phyloP scores from a whole-genome alignment of 768 basidiomycete species.

The Vararia minispora region DNA sequence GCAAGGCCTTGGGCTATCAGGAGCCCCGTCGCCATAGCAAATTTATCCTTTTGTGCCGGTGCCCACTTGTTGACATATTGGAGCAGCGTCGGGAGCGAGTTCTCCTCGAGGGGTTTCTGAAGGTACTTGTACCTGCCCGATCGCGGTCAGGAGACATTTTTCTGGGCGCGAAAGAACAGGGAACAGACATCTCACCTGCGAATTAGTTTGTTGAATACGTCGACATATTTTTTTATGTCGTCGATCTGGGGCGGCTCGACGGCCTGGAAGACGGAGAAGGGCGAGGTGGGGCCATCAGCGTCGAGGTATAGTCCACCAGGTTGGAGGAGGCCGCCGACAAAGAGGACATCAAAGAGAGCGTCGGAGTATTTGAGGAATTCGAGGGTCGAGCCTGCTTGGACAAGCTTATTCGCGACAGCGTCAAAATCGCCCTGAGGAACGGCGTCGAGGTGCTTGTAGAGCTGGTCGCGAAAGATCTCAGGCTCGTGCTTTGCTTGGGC shows the following conservation, averaged over 20 bases:
- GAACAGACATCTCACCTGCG: constrained; percentile 50
- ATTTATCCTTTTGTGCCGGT: constrained; percentile 65
- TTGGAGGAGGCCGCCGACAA: constrained; percentile 93
- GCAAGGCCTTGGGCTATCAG: constrained; percentile 79
- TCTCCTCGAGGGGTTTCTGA: constrained; percentile 89
- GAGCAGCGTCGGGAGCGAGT: constrained; percentile 68
- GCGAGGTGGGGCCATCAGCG: constrained; percentile 72
- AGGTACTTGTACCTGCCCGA: constrained; percentile 89
- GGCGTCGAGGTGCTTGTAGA: constrained; percentile 84
- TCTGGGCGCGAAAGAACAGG: neutral
- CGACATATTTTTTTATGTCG: constrained; percentile 88
- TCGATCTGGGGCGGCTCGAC: constrained; percentile 68
- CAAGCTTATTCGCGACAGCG: constrained; percentile 67
- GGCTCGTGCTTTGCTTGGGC: constrained; percentile 93
- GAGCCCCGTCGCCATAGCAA: constrained; percentile 72
- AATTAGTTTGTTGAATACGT: constrained; percentile 92
- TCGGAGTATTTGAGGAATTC: constrained; percentile 98
- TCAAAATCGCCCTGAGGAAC: constrained; percentile 77
- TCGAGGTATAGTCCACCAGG: constrained; percentile 91
- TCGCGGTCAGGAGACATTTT: constrained; percentile 10
- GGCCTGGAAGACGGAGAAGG: constrained; percentile 81
- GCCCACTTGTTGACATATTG: constrained; percentile 89
- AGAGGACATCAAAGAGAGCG: constrained; percentile 88
- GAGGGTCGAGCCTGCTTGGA: constrained; percentile 85
- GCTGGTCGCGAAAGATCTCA: constrained; percentile 85